Percentiles rank a stretch among this genome's conserved stretches.
Evolutionary conservation across 225 moss, liverwort and hornwort species (phyloP).

Genomic region (Bryoerythrophyllum caledonicum): DNA sequence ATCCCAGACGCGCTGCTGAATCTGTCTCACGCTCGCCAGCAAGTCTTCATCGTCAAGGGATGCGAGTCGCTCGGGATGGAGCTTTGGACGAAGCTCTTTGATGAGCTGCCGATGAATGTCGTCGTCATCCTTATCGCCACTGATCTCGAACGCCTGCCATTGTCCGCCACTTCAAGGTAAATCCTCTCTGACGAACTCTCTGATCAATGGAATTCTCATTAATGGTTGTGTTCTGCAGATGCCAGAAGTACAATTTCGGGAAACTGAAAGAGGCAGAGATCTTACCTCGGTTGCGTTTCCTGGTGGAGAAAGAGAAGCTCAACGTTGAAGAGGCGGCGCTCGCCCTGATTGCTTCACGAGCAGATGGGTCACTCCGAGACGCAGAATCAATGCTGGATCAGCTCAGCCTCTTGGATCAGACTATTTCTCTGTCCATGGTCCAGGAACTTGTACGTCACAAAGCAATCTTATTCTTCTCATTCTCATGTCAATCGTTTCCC

Average conservation of each 20-base stretch:
- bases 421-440: conserved; percentile 67
- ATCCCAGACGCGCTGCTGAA: conserved; percentile 57
- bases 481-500: background rate
- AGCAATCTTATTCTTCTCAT: background rate
- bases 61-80: conserved; percentile 72
- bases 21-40: conserved; percentile 47
- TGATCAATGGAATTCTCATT: background rate
- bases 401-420: conserved; percentile 75
- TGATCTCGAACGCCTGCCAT: conserved; percentile 73
- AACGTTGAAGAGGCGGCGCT: conserved; percentile 70
- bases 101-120: conserved; percentile 63
- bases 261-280: conserved; percentile 89
- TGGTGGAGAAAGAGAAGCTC: conserved; percentile 62
- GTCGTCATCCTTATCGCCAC: conserved; percentile 77
- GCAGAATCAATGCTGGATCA: conserved; percentile 84
- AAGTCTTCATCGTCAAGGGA: conserved; percentile 78
- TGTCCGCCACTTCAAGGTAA: conserved; percentile 65
- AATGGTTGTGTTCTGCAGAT: conserved; percentile 31
- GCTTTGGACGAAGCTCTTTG: conserved; percentile 74
- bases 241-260: conserved; percentile 79
- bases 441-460: conserved; percentile 71
- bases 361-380: conserved; percentile 81
- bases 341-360: conserved; percentile 62
- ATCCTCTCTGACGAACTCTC: background rate
- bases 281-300: conserved; percentile 49